These are phyloP conservation scores for Phaeodactylum tricornutum DNA, from an alignment of 108 stramenopile species.

Conservation along the genomic window DNA sequence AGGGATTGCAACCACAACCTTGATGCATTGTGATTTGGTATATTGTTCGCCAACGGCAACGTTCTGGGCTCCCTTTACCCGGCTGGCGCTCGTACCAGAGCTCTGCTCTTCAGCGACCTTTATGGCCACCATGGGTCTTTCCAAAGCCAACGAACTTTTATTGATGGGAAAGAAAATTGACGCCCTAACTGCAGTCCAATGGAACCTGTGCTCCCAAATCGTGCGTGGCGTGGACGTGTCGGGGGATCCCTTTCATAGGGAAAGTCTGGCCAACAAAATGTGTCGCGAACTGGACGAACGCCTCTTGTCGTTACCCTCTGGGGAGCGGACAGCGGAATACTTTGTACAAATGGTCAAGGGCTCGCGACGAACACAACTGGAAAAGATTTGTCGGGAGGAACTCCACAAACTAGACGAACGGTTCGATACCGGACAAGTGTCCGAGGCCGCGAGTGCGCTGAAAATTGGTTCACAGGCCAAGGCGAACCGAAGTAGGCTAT, in stretches of 20 bases:
- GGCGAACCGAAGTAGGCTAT: no score
- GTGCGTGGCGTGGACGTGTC: slow-evolving; percentile 3
- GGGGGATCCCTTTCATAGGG: slow-evolving; percentile 14
- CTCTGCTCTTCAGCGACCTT: slow-evolving; percentile 35
- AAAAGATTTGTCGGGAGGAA: slow-evolving; percentile 16
- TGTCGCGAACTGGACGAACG: slow-evolving; percentile 12
- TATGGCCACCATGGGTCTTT: slow-evolving; percentile 26
- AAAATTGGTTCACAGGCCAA: slow-evolving; percentile 13
- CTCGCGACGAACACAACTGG: slow-evolving; percentile 1
- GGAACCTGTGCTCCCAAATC: slow-evolving; percentile 29
- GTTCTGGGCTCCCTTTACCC: slow-evolving; percentile 57
- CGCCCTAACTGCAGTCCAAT: slow-evolving; percentile 26
- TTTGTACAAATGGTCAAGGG: slow-evolving; percentile 13
- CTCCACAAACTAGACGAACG: slow-evolving; percentile 15
- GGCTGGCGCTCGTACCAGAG: slow-evolving; percentile 43
- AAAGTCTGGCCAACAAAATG: slow-evolving; percentile 21
- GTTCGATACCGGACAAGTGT: slow-evolving; percentile 19
- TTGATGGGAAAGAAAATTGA: slow-evolving; percentile 31
- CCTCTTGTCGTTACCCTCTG: slow-evolving; percentile 15
- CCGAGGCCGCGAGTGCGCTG: slow-evolving; percentile 11
- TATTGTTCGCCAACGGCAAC: slow-evolving; percentile 26
- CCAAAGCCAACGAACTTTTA: slow-evolving; percentile 37
- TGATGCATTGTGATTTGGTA: slow-evolving; percentile 38
- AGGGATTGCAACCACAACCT: slow-evolving; percentile 41
- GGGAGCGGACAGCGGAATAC: slow-evolving; percentile 10